phyloP scores from a whole-genome alignment of 2,329 filamentous ascomycete genomes.

The Aaosphaeria pasadenensis region DNA sequence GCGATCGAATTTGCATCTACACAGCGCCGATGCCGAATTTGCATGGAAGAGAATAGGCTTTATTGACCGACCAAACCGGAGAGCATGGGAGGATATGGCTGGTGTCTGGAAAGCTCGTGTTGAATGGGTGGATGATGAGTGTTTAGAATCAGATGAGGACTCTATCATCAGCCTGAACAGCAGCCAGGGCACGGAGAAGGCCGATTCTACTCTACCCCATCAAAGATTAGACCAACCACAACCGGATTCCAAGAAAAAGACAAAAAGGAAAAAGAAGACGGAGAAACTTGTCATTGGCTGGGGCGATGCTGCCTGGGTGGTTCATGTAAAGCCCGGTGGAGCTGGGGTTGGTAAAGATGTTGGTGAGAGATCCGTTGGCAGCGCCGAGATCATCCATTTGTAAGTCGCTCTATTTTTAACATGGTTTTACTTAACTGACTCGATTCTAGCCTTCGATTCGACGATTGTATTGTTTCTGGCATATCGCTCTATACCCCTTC shows the following conservation, averaged over 20 bases:
- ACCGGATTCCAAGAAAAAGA: conserved; percentile 41
- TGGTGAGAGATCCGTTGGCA: conserved; percentile 70
- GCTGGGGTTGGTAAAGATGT: conserved; percentile 63
- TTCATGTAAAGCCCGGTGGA: conserved; percentile 82
- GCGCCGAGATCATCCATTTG: conserved; percentile 90
- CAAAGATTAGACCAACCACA: conserved; percentile 45
- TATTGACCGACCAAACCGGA: conserved; percentile 80
- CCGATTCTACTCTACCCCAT: conserved; percentile 31
- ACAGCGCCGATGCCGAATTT: conserved; percentile 71
- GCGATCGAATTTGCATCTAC: conserved; percentile 80
- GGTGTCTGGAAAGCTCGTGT: conserved; percentile 88
- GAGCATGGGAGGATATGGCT: conserved; percentile 94
- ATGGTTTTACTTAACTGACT: conserved; percentile 25
- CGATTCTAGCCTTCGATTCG: conserved; percentile 66
- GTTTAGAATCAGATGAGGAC: conserved; percentile 70
- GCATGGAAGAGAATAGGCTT: conserved; percentile 96
- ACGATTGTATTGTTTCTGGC: conserved; percentile 96
- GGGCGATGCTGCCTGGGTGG: conserved; percentile 94
- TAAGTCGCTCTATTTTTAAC: conserved; percentile 46
- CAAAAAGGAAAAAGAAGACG: conserved; percentile 30
- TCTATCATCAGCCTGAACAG: conserved; percentile 37
- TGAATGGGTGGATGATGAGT: conserved; percentile 88
- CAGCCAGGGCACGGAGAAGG: conserved; percentile 26
- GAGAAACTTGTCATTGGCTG: conserved; percentile 91
- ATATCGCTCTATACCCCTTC: conserved; percentile 94